phyloP scores from a whole-genome alignment of 495 filamentous ascomycete genomes.

The Penicillium steckii region DNA sequence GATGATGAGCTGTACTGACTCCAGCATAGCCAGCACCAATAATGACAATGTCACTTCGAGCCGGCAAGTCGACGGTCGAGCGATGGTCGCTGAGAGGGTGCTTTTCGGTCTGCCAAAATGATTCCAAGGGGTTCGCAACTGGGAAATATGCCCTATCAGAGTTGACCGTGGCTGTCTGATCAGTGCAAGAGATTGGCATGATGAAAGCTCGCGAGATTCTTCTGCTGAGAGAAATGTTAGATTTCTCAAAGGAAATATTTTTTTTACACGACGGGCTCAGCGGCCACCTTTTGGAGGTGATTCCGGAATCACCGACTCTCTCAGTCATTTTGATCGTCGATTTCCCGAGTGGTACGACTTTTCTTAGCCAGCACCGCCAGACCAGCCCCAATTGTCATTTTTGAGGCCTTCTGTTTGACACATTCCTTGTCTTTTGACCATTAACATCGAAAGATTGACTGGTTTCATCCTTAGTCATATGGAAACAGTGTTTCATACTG shows the following conservation, averaged over 20 bases:
- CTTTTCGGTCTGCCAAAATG: conserved; percentile 60
- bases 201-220: not conserved
- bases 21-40: conserved; percentile 73
- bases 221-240: not conserved
- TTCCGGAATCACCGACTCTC: not conserved
- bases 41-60: conserved; percentile 58
- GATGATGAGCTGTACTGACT: conserved; percentile 57
- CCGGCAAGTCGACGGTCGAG: conserved; percentile 45
- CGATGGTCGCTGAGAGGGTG: conserved; percentile 54
- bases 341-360: not conserved
- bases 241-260: not conserved
- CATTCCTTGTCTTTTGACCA: too few species aligned
- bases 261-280: too few species aligned
- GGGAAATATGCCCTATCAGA: conserved; percentile 32
- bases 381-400: not conserved
- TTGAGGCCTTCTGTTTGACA: too few species aligned
- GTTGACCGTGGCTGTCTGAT: not conserved
- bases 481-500: too few species aligned
- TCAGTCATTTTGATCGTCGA: not conserved
- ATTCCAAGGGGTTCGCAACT: conserved; percentile 51
- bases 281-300: not conserved
- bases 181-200: not conserved
- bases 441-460: too few species aligned
- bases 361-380: not conserved
- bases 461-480: too few species aligned